Percentiles rank a stretch among this genome's conserved stretches.
Evolutionary conservation across 148 eudicot genomes (phyloP).

Genomic region (Cornus florida): DNA sequence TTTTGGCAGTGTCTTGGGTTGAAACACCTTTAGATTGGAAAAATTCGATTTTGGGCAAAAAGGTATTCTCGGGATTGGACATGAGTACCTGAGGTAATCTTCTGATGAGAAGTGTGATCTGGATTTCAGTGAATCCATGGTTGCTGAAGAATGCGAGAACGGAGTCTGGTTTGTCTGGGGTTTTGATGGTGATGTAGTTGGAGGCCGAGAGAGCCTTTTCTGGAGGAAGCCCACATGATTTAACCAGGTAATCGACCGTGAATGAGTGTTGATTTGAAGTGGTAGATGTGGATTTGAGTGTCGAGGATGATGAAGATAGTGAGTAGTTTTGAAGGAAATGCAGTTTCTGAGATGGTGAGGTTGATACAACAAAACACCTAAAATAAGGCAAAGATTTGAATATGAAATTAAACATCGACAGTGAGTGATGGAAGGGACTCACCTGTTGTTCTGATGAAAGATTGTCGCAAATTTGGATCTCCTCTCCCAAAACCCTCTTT

Average conservation of each 20-base stretch:
- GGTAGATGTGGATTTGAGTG: no score
- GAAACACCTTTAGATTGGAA: constrained; percentile 3
- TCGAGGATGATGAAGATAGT: no score
- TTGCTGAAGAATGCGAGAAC: not conserved
- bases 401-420: not conserved
- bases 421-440: not conserved
- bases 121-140: not conserved
- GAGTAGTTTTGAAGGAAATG: no score
- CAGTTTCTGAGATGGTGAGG: not conserved
- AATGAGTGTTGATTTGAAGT: no score
- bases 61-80: not conserved
- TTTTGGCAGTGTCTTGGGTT: not conserved
- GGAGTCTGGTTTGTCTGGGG: not conserved
- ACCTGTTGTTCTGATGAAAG: no score
- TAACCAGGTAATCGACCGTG: no score
- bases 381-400: not conserved
- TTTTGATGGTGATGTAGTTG: no score
- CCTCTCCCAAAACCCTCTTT: no score
- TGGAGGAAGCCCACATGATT: no score
- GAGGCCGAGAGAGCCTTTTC: no score
- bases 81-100: not conserved
- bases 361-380: not conserved
- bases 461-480: no score
- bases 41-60: constrained; percentile 13
- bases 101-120: not conserved